Conservation (phyloP, 140 eudicot genomes). For the Stevia rebaudiana region DNA sequence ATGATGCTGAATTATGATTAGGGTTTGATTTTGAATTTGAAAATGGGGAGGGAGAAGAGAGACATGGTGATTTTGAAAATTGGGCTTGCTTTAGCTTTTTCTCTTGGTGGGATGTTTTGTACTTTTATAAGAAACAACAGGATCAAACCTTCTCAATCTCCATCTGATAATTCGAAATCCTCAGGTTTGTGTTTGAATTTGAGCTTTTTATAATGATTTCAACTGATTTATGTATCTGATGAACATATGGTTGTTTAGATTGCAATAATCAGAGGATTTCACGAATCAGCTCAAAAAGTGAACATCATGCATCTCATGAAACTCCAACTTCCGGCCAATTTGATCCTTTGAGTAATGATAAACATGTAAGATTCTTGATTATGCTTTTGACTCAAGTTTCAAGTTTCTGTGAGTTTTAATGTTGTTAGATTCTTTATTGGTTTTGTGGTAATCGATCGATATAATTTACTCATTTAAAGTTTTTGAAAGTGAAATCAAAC, state of each 20-base stretch:
- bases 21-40: slow-evolving; percentile 21
- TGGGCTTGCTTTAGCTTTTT: slow-evolving; percentile 65
- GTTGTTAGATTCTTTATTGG: neutral
- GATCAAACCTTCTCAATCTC: slow-evolving; percentile 29
- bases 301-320: neutral
- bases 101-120: slow-evolving; percentile 68
- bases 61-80: slow-evolving; percentile 46
- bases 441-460: neutral
- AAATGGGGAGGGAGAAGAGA: slow-evolving; percentile 41
- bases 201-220: neutral
- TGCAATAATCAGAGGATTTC: slow-evolving; percentile 28
- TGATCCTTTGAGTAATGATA: slow-evolving; percentile 26
- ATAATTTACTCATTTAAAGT: slow-evolving; percentile 4
- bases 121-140: slow-evolving; percentile 39
- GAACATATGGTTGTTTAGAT: slow-evolving; percentile 34
- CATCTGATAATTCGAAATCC: slow-evolving; percentile 32
- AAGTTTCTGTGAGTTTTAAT: slow-evolving; percentile 4
- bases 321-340: slow-evolving; percentile 9
- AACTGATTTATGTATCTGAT: slow-evolving; percentile 10
- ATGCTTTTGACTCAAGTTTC: neutral
- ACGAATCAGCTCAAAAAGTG: slow-evolving; percentile 5
- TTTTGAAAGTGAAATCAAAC: neutral
- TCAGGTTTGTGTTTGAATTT: slow-evolving; percentile 38
- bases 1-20: neutral
- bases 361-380: slow-evolving; percentile 38